These are phyloP conservation scores for Saccharum spontaneum DNA, from an alignment of 176 grass and related monocot genomes.

Conservation along the genomic window DNA sequence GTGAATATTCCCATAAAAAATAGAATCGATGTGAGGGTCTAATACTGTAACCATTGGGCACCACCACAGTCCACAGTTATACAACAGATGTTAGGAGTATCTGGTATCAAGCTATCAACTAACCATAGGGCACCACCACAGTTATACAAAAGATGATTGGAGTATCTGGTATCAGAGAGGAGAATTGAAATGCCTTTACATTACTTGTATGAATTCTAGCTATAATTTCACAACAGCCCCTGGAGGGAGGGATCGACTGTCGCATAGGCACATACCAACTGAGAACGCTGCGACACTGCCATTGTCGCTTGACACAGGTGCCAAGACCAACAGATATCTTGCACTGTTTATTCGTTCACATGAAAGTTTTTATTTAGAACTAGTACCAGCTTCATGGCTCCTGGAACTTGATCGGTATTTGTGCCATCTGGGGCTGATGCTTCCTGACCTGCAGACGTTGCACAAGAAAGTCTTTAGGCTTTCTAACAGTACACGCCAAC, in stretches of 20 bases:
- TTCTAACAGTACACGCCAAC: no score
- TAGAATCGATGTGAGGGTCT: no score
- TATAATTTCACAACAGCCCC: slow-evolving; percentile 19
- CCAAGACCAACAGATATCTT: neutral
- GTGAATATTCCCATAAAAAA: no score
- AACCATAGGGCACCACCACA: neutral
- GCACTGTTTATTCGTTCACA: slow-evolving; percentile 16
- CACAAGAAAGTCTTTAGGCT: slow-evolving; percentile 2
- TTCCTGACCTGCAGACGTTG: slow-evolving; percentile 65
- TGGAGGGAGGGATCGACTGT: neutral
- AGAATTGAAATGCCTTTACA: neutral
- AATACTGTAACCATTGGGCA: neutral
- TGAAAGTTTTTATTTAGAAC: neutral
- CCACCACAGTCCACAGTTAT: neutral
- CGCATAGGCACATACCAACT: neutral
- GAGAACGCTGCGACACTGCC: neutral
- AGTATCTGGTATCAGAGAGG: neutral
- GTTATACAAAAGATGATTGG: neutral
- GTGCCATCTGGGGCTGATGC: slow-evolving; percentile 82
- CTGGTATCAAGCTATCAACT: neutral
- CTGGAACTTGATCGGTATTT: slow-evolving; percentile 86
- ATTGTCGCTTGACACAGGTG: neutral
- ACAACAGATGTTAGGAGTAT: neutral
- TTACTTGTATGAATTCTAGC: neutral
- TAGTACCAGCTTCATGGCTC: slow-evolving; percentile 43